phyloP scores from a whole-genome alignment of 305 asterid species.

The Plantago rigida region DNA sequence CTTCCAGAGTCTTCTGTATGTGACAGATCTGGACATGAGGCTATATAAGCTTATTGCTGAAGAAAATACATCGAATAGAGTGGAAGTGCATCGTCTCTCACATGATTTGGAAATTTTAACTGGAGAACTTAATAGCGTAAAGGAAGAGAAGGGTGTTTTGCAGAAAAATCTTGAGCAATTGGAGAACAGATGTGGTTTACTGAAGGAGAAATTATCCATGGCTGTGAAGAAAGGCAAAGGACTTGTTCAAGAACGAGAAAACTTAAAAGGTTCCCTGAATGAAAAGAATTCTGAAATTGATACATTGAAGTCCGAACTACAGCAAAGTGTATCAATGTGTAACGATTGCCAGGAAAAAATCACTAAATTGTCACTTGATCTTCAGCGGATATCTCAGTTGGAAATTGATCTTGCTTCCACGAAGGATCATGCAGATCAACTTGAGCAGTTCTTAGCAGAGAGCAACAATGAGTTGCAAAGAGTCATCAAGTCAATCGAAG shows the following conservation, averaged over 20 bases:
- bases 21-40: constrained; percentile 54
- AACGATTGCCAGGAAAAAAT: constrained; percentile 55
- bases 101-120: constrained; percentile 42
- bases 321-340: constrained; percentile 37
- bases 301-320: constrained; percentile 57
- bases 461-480: constrained; percentile 63
- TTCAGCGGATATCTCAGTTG: constrained; percentile 47
- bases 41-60: constrained; percentile 50
- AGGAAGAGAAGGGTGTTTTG: constrained; percentile 51
- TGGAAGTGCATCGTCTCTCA: constrained; percentile 40
- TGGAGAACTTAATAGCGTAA: constrained; percentile 42
- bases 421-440: constrained; percentile 53
- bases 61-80: constrained; percentile 47
- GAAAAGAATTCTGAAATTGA: constrained; percentile 65
- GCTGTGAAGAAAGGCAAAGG: constrained; percentile 97
- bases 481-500: constrained; percentile 58
- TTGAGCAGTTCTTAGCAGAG: constrained; percentile 58
- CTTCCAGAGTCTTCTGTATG: constrained; percentile 56
- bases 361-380: constrained; percentile 45
- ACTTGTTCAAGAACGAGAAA: constrained; percentile 89
- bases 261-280: constrained; percentile 52
- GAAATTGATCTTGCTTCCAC: constrained; percentile 48
- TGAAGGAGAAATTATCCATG: constrained; percentile 83
- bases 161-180: constrained; percentile 55
- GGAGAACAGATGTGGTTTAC: constrained; percentile 69